Conservation (phyloP, 2,329 filamentous ascomycete genomes). For the Cryphonectria naterciae region DNA sequence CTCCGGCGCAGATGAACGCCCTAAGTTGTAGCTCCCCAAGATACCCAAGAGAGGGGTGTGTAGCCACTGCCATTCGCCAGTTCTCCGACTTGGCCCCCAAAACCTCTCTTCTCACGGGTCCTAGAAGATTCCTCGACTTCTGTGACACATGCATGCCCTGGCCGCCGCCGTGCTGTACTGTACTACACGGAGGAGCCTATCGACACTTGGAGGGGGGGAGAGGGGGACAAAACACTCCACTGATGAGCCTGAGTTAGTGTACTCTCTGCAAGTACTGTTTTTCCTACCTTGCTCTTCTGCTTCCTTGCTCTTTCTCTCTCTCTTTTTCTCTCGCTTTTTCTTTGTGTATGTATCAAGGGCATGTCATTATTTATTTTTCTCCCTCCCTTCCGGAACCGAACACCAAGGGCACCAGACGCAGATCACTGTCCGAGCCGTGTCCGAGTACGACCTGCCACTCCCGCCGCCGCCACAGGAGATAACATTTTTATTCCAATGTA, state of each 20-base stretch:
- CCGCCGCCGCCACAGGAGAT: no score
- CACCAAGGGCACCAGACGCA: background rate
- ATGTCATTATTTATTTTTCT: no score
- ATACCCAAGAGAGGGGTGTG: background rate
- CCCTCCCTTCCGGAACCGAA: background rate
- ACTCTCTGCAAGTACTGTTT: no score
- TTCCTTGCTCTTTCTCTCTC: background rate
- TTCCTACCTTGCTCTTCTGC: background rate
- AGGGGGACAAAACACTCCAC: background rate
- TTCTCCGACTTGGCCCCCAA: background rate
- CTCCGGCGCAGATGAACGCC: constrained; percentile 19
- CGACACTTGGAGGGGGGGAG: no score
- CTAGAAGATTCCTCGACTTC: background rate
- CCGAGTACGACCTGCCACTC: constrained; percentile 9
- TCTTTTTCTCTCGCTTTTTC: background rate
- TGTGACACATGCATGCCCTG: background rate
- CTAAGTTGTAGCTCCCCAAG: background rate
- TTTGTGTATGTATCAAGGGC: background rate
- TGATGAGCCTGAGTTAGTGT: background rate
- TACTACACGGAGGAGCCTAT: no score
- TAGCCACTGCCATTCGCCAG: constrained; percentile 5
- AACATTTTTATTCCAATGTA: background rate
- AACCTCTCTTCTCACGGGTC: no score
- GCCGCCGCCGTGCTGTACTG: no score
- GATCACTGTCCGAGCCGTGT: constrained; percentile 4